Percentiles rank a stretch among this genome's conserved stretches.
phyloP scores from a whole-genome alignment of 352 stramenopile species.

The Globisporangium paddicum region DNA sequence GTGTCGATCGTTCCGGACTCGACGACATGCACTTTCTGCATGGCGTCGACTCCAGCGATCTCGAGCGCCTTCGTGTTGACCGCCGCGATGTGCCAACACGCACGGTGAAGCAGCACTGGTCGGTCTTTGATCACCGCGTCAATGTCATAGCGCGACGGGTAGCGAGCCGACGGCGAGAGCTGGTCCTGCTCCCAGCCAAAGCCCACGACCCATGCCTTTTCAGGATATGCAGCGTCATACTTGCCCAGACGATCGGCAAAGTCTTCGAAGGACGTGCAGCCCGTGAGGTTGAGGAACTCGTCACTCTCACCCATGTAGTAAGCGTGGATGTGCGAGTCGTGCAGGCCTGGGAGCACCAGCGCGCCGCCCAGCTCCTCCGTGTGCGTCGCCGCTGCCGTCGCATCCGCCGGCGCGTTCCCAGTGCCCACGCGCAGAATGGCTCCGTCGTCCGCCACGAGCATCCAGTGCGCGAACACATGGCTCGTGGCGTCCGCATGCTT shows the following conservation, averaged over 20 bases:
- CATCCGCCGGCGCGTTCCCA: conserved; percentile 10
- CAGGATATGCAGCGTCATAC: conserved; percentile 58
- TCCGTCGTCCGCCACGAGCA: conserved; percentile 51
- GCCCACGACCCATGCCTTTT: conserved; percentile 77
- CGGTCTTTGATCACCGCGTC: conserved; percentile 65
- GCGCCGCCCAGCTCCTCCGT: conserved; percentile 45
- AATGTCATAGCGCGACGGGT: conserved; percentile 71
- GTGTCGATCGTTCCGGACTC: conserved; percentile 56
- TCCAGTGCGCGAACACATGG: conserved; percentile 40
- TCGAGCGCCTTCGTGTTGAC: conserved; percentile 85
- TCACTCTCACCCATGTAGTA: conserved; percentile 79
- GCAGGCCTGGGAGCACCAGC: conserved; percentile 81
- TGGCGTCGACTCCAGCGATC: conserved; percentile 45
- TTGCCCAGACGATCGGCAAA: conserved; percentile 40
- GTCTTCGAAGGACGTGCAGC: conserved; percentile 70
- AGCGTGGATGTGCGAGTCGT: conserved; percentile 88
- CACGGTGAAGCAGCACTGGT: conserved; percentile 82
- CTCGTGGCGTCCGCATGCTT: conserved; percentile 2
- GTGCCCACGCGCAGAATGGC: conserved; percentile 31
- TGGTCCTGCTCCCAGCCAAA: conserved; percentile 86
- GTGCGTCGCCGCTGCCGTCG: conserved; percentile 3
- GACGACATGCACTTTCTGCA: conserved; percentile 23
- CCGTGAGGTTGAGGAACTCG: conserved; percentile 79
- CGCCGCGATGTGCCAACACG: conserved; percentile 87
- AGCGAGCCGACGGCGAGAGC: conserved; percentile 50